Conservation (phyloP, 345 rosid species). For the Cardiospermum halicacabum region DNA sequence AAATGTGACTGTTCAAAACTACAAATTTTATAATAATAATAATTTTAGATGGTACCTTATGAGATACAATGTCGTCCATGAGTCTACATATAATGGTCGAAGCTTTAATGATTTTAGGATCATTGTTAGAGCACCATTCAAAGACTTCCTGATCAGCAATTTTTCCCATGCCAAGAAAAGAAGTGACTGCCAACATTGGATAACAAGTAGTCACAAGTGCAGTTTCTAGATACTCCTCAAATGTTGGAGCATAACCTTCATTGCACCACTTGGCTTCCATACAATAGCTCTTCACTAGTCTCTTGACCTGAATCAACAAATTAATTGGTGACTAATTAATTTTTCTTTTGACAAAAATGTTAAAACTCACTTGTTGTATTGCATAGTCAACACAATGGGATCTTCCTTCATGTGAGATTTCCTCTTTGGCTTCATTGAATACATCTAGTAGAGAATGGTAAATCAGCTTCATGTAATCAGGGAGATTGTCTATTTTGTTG, state of each 20-base stretch:
- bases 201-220: constrained; percentile 14
- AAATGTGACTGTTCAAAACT: too few relatives aligned
- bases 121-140: constrained; percentile 12
- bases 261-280: constrained; percentile 30
- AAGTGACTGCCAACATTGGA: background rate
- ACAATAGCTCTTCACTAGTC: constrained; percentile 4
- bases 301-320: background rate
- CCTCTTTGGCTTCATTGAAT: constrained; percentile 23
- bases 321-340: too few relatives aligned
- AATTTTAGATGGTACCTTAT: background rate
- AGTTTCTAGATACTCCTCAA: constrained; percentile 25
- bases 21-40: too few relatives aligned
- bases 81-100: constrained; percentile 10
- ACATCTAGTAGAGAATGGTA: constrained; percentile 27
- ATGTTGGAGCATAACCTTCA: constrained; percentile 15
- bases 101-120: constrained; percentile 14
- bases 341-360: too few relatives aligned
- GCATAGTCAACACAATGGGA: constrained; percentile 20
- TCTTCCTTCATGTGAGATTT: constrained; percentile 16
- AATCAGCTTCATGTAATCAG: constrained; percentile 14
- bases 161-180: constrained; percentile 14
- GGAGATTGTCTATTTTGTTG: background rate
- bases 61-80: constrained; percentile 20
- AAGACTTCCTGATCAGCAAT: constrained; percentile 9
- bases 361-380: constrained; percentile 23